phyloP scores from a whole-genome alignment of 495 filamentous ascomycete genomes.

The Penicillium parvum region DNA sequence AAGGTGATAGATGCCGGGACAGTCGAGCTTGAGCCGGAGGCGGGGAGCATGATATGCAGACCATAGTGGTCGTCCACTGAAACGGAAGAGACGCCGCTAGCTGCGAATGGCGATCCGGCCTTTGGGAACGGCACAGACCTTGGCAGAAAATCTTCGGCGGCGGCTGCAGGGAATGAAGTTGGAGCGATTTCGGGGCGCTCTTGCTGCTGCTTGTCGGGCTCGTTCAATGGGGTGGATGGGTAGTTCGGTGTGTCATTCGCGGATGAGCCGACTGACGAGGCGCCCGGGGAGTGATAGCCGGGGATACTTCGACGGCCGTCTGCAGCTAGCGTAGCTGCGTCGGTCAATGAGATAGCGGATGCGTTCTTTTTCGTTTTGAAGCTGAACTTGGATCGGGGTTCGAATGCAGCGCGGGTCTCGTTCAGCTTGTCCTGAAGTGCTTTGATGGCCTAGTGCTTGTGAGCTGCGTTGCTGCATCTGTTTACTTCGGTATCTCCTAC shows the following conservation, averaged over 20 bases:
- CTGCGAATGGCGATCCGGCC: constrained; percentile 18
- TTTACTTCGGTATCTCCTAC: constrained; percentile 34
- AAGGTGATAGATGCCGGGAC: constrained; percentile 69
- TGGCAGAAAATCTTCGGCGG: constrained; percentile 15
- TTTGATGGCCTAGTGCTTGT: constrained; percentile 55
- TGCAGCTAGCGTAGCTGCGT: constrained; percentile 50
- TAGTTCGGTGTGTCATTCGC: constrained; percentile 50
- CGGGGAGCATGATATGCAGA: constrained; percentile 65
- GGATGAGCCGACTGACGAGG: constrained; percentile 48
- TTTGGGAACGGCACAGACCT: constrained; percentile 16
- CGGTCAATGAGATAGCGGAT: constrained; percentile 52
- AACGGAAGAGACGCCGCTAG: constrained; percentile 48
- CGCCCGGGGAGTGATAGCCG: constrained; percentile 38
- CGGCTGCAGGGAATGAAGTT: constrained; percentile 30
- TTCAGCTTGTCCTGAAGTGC: constrained; percentile 61
- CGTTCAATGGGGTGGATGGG: constrained; percentile 47
- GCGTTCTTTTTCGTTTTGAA: constrained; percentile 64
- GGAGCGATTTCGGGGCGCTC: constrained; percentile 34
- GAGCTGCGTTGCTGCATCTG: background rate
- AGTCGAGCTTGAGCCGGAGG: constrained; percentile 59
- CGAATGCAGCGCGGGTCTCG: constrained; percentile 51
- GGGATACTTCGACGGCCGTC: constrained; percentile 41
- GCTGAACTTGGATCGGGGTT: constrained; percentile 65
- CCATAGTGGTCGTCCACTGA: constrained; percentile 57
- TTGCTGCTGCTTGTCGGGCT: constrained; percentile 36